A percentile compares a stretch with the other conserved stretches of the same genome.
Conservation (phyloP, 805 yeast species). For the Lipomyces mesembrius region DNA sequence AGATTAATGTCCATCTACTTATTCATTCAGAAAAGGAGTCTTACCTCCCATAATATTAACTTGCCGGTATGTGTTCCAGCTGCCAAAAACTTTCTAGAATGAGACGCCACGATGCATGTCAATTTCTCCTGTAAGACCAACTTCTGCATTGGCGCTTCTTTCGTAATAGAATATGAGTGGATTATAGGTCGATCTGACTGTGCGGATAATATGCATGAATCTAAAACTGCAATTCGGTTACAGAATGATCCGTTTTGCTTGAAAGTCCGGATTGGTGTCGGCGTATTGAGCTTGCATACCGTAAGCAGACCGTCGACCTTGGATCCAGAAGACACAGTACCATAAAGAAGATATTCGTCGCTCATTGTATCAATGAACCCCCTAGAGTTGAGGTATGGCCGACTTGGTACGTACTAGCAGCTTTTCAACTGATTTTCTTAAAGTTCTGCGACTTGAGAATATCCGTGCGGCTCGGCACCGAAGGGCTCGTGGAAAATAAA, state of each 20-base stretch:
- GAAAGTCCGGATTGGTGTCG: conserved; percentile 16
- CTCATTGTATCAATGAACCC: conserved; percentile 5
- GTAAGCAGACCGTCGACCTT: conserved; percentile 24
- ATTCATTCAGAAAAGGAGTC: background rate
- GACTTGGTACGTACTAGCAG: background rate
- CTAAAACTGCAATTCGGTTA: conserved; percentile 14
- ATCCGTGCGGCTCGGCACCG: too few species aligned
- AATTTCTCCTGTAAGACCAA: conserved; percentile 84
- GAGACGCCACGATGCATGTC: conserved; percentile 57
- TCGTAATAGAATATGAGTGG: conserved; percentile 19
- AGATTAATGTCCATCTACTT: background rate
- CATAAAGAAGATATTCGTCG: conserved; percentile 21
- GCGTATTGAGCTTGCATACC: conserved; percentile 8
- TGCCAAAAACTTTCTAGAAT: conserved; percentile 54
- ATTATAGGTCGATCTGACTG: conserved; percentile 26
- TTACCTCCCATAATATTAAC: conserved; percentile 77
- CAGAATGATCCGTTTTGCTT: conserved; percentile 24
- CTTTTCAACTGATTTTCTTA: background rate
- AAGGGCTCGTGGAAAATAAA: too few species aligned
- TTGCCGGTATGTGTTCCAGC: conserved; percentile 80
- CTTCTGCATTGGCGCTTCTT: conserved; percentile 49
- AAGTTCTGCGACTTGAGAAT: too few species aligned
- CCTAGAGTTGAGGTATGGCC: background rate
- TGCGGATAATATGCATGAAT: conserved; percentile 16
- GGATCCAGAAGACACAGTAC: conserved; percentile 14